A percentile compares a stretch with the other conserved stretches of the same genome.
Evolutionary conservation across 2,329 filamentous ascomycete species (phyloP).

Genomic region (Hymenoscyphus occultus): DNA sequence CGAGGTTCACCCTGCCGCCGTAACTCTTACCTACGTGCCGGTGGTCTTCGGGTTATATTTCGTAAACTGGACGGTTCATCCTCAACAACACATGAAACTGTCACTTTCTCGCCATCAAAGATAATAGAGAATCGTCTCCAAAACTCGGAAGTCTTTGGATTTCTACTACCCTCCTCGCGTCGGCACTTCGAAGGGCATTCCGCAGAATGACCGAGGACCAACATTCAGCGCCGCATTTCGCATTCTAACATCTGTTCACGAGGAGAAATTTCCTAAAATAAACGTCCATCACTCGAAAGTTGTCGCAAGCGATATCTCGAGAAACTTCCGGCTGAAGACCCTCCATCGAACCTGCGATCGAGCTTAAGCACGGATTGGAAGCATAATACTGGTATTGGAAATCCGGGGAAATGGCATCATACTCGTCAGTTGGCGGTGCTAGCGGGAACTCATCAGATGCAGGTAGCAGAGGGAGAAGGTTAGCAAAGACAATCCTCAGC

Average conservation of each 20-base stretch:
- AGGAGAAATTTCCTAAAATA: not conserved
- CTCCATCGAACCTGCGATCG: not conserved
- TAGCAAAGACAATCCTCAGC: not conserved
- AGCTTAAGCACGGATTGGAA: not conserved
- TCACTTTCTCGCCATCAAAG: not conserved
- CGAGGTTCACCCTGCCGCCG: not conserved
- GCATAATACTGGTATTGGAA: not conserved
- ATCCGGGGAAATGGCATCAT: slow-evolving; percentile 28
- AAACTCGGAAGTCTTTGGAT: not conserved
- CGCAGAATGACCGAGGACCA: slow-evolving; percentile 8
- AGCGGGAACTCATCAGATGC: slow-evolving; percentile 28
- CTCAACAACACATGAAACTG: slow-evolving; percentile 1
- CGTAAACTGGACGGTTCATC: not conserved
- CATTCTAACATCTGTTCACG: slow-evolving; percentile 6
- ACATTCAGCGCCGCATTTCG: not conserved
- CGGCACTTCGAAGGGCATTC: not conserved
- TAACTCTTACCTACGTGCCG: not conserved
- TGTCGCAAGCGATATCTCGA: not conserved
- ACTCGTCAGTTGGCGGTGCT: slow-evolving; percentile 28
- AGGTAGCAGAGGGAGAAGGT: slow-evolving; percentile 31
- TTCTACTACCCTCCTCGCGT: not conserved
- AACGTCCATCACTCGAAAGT: not conserved
- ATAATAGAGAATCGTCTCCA: not conserved
- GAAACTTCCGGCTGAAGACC: not conserved
- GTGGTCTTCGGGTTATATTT: not conserved